Evolutionary conservation across 352 stramenopile species (phyloP).

Genomic region (Pythium apleroticum): DNA sequence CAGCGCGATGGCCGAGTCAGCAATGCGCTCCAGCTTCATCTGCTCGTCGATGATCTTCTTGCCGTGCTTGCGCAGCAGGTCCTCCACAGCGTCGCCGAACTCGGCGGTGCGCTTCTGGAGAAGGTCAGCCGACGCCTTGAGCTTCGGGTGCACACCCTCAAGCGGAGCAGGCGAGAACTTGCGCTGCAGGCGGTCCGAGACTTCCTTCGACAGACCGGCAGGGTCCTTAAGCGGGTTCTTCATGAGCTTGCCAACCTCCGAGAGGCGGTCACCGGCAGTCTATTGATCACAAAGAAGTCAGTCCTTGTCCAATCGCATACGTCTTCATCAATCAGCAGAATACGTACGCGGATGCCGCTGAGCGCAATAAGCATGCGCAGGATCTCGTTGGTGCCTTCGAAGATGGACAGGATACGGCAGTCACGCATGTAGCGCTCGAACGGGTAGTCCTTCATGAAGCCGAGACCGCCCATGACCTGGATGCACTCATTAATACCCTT

Average conservation of each 20-base stretch:
- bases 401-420: conserved; percentile 90
- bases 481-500: conserved; percentile 87
- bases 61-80: conserved; percentile 80
- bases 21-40: conserved; percentile 85
- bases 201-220: conserved; percentile 62
- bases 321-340: background rate
- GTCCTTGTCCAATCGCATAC: background rate
- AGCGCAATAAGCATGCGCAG: conserved; percentile 90
- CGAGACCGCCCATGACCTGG: conserved; percentile 86
- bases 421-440: conserved; percentile 92
- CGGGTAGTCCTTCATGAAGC: conserved; percentile 92
- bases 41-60: conserved; percentile 89
- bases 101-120: conserved; percentile 70
- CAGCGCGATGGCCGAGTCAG: conserved; percentile 78
- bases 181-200: conserved; percentile 76
- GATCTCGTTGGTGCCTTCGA: conserved; percentile 93
- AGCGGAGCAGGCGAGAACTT: conserved; percentile 74
- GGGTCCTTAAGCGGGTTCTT: conserved; percentile 84
- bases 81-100: conserved; percentile 77
- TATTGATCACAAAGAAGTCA: conserved; percentile 24
- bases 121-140: conserved; percentile 52
- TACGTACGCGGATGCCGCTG: conserved; percentile 73
- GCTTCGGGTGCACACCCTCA: conserved; percentile 68
- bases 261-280: conserved; percentile 80
- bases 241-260: conserved; percentile 69